Evolutionary conservation across 306 rosid genomes (phyloP).

Genomic region (Potentilla sterilis): DNA sequence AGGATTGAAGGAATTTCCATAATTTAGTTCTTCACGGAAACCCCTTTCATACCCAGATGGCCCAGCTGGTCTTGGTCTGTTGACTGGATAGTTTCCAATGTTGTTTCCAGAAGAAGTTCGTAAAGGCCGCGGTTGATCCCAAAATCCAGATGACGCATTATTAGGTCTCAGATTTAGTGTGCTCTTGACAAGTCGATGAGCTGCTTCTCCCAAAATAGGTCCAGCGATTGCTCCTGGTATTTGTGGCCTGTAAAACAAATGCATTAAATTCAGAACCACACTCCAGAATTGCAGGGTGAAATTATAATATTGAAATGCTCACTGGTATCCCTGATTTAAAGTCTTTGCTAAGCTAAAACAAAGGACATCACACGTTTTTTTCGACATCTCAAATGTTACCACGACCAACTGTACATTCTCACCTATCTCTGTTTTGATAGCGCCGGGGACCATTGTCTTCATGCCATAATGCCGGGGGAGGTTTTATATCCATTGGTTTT

Average conservation of each 20-base stretch:
- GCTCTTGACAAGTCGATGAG: constrained; percentile 90
- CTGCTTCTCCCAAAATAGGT: constrained; percentile 85
- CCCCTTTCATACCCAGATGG: constrained; percentile 69
- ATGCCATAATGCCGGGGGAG: constrained; percentile 81
- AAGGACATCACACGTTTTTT: neutral
- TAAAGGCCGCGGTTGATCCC: constrained; percentile 45
- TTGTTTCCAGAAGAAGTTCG: constrained; percentile 39
- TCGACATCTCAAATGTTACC: constrained; percentile 3
- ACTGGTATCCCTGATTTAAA: neutral
- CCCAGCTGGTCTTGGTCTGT: constrained; percentile 57
- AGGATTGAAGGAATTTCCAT: constrained; percentile 50
- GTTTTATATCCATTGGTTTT: constrained; percentile 68
- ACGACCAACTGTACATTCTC: constrained; percentile 29
- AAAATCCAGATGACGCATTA: constrained; percentile 46
- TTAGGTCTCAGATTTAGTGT: constrained; percentile 59
- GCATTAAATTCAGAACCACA: constrained; percentile 19
- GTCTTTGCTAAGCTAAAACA: neutral
- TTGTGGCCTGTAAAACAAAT: constrained; percentile 55
- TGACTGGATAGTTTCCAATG: constrained; percentile 38
- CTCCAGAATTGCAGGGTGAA: neutral
- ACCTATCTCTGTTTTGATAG: constrained; percentile 80
- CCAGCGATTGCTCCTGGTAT: constrained; percentile 88
- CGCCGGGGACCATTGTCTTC: constrained; percentile 77
- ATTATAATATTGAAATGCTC: neutral
- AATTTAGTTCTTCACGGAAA: constrained; percentile 55